Evolutionary conservation across 2,329 filamentous ascomycete species (phyloP).

Genomic region (Apiospora pterosperma): DNA sequence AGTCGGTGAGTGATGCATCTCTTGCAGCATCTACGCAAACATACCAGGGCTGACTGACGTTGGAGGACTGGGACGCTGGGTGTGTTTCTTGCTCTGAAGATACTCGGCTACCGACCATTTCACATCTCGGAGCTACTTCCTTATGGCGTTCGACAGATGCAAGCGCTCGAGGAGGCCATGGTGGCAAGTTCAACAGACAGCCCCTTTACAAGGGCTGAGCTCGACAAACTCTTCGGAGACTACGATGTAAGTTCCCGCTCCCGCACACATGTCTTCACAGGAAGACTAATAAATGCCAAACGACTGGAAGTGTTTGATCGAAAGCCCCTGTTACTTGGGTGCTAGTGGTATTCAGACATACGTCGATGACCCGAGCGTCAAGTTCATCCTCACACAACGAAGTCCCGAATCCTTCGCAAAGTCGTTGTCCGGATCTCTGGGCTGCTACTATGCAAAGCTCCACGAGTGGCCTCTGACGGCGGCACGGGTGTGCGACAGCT

Average conservation of each 20-base stretch:
- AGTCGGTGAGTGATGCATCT: background rate
- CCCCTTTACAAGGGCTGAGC: background rate
- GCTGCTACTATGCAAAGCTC: slow-evolving; percentile 1
- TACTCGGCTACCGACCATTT: slow-evolving; percentile 1
- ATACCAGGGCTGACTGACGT: background rate
- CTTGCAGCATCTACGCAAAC: background rate
- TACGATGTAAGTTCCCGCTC: background rate
- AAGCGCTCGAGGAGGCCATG: slow-evolving; percentile 4
- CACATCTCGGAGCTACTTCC: background rate
- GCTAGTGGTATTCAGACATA: background rate
- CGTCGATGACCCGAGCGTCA: background rate
- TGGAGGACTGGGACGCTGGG: background rate
- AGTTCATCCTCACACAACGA: slow-evolving; percentile 1
- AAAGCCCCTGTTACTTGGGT: background rate
- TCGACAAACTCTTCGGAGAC: slow-evolving; percentile 5
- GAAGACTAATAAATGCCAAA: background rate
- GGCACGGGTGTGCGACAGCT: background rate
- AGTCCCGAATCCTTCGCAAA: background rate
- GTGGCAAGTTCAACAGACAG: background rate
- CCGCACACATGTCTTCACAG: background rate
- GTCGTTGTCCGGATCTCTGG: background rate
- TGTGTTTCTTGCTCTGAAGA: background rate
- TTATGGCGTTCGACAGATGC: background rate
- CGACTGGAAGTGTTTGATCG: background rate
- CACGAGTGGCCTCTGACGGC: slow-evolving; percentile 3